Evolutionary conservation across 1,284 basidiomycete species (phyloP).

Genomic region (Pseudozyma flocculosa): DNA sequence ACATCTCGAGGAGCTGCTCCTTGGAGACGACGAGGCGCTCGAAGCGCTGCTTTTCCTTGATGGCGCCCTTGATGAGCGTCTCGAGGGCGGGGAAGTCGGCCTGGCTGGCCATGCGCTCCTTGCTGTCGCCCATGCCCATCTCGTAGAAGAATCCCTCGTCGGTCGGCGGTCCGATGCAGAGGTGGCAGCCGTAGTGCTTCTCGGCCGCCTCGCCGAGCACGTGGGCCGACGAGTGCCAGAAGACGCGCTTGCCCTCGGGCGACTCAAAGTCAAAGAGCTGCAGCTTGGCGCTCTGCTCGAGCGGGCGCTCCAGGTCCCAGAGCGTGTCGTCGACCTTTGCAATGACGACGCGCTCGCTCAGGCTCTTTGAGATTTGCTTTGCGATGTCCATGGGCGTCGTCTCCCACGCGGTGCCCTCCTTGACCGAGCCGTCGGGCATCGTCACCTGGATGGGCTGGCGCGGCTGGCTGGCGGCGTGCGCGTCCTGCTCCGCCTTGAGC

Average conservation of each 20-base stretch:
- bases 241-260: slow-evolving; percentile 80
- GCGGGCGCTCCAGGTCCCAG: slow-evolving; percentile 92
- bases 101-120: slow-evolving; percentile 55
- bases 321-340: slow-evolving; percentile 88
- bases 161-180: slow-evolving; percentile 95
- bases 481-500: slow-evolving; percentile 82
- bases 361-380: slow-evolving; percentile 78
- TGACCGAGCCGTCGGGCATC: slow-evolving; percentile 80
- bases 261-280: slow-evolving; percentile 92
- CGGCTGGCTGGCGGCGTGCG: slow-evolving; percentile 78
- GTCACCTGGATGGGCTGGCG: slow-evolving; percentile 81
- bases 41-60: slow-evolving; percentile 97
- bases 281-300: slow-evolving; percentile 79
- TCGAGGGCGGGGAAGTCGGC: slow-evolving; percentile 87
- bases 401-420: slow-evolving; percentile 87
- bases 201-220: slow-evolving; percentile 98
- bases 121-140: slow-evolving; percentile 66
- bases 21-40: slow-evolving; percentile 91
- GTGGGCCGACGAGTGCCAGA: slow-evolving; percentile 99
- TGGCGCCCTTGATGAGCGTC: slow-evolving; percentile 78
- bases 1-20: slow-evolving; percentile 94
- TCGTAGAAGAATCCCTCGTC: slow-evolving; percentile 99
- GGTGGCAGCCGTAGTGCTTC: slow-evolving; percentile 92
- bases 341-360: slow-evolving; percentile 88
- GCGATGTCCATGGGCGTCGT: slow-evolving; percentile 94